These are phyloP conservation scores for Lathyrus sativus DNA, from an alignment of 306 rosid species.

Conservation along the genomic window DNA sequence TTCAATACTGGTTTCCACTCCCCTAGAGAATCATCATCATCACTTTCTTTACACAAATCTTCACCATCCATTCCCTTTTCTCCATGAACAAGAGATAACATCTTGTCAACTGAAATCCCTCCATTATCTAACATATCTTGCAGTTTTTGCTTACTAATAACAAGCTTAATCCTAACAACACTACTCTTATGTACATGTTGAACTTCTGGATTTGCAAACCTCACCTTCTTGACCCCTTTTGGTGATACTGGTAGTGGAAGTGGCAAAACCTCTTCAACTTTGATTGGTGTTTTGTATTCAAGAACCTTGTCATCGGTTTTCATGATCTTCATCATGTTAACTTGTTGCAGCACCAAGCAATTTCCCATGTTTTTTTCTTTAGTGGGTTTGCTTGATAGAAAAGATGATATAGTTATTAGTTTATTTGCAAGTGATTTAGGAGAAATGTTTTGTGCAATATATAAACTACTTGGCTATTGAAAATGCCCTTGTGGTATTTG, in stretches of 20 bases:
- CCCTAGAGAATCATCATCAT: conserved; percentile 34
- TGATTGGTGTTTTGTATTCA: conserved; percentile 67
- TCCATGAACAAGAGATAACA: conserved; percentile 48
- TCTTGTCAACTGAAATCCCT: conserved; percentile 55
- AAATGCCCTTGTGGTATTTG: conserved; percentile 39
- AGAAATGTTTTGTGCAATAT: conserved; percentile 30
- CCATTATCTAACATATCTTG: conserved; percentile 61
- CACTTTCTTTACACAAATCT: conserved; percentile 22
- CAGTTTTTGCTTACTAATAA: conserved; percentile 69
- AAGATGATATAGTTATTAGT: conserved; percentile 16
- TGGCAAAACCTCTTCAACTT: conserved; percentile 60
- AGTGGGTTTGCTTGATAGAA: conserved; percentile 19
- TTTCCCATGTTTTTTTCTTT: conserved; percentile 66
- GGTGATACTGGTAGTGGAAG: conserved; percentile 40
- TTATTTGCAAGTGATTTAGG: conserved; percentile 12
- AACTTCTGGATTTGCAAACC: conserved; percentile 62
- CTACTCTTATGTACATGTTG: conserved; percentile 48
- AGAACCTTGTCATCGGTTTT: conserved; percentile 74
- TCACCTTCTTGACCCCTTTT: conserved; percentile 58
- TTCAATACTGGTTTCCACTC: conserved; percentile 77
- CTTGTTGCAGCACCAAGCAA: conserved; percentile 57
- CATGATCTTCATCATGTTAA: conserved; percentile 58
- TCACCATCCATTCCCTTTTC: conserved; percentile 37
- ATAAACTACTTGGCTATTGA: conserved; percentile 40
- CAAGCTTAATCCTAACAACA: conserved; percentile 73